These are phyloP conservation scores for Aspergillus diversus DNA, from an alignment of 495 filamentous ascomycete species.

Conservation along the genomic window DNA sequence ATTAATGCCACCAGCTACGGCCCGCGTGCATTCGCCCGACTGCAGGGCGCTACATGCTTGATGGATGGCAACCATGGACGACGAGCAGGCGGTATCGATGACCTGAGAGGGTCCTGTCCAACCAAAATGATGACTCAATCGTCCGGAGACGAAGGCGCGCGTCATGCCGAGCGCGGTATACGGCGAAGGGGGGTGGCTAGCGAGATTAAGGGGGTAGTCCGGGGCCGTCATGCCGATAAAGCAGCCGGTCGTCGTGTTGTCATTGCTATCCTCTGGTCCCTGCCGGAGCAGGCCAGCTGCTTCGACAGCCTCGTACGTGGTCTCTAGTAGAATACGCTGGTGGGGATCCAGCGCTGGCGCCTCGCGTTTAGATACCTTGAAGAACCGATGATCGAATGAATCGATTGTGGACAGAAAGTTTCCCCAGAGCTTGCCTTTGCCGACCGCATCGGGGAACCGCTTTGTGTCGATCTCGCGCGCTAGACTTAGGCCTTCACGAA, in stretches of 20 bases:
- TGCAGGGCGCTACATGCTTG: constrained; percentile 36
- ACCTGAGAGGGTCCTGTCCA: constrained; percentile 49
- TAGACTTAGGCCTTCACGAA: no score
- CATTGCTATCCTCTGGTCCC: neutral
- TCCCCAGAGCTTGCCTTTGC: no score
- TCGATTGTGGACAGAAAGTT: constrained; percentile 49
- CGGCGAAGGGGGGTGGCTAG: constrained; percentile 34
- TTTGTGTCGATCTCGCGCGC: no score
- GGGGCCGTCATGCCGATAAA: constrained; percentile 32
- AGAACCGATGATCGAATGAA: constrained; percentile 56
- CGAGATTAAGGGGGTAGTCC: constrained; percentile 44
- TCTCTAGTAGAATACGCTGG: constrained; percentile 50
- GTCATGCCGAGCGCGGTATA: constrained; percentile 39
- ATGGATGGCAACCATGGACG: constrained; percentile 43
- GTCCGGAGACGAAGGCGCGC: constrained; percentile 34
- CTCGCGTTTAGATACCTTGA: constrained; percentile 49
- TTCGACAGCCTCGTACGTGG: constrained; percentile 52
- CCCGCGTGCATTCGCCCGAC: constrained; percentile 36
- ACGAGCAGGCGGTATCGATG: constrained; percentile 52
- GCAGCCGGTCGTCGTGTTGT: constrained; percentile 30
- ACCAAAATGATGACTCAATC: constrained; percentile 44
- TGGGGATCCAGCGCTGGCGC: constrained; percentile 52
- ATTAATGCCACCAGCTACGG: constrained; percentile 44
- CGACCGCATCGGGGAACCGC: no score
- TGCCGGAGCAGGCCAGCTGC: constrained; percentile 43